Percentiles rank a stretch among this genome's conserved stretches.
phyloP scores from a whole-genome alignment of 768 basidiomycete species.

The Clavulina sp. region DNA sequence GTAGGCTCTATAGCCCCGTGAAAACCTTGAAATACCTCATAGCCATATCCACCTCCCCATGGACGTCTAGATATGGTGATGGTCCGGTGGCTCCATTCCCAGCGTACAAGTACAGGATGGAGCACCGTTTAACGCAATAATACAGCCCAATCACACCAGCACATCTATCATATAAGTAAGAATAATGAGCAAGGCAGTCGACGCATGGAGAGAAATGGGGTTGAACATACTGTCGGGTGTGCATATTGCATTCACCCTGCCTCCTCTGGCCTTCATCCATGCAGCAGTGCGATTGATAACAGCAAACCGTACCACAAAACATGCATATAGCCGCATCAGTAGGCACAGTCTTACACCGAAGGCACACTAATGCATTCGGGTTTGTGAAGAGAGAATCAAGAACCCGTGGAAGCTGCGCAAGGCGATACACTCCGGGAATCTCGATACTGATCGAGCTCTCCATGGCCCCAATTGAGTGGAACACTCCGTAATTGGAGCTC shows the following conservation, averaged over 20 bases:
- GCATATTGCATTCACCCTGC: slow-evolving; percentile 88
- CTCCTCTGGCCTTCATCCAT: slow-evolving; percentile 40
- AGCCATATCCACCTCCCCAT: slow-evolving; percentile 83
- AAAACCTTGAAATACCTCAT: slow-evolving; percentile 46
- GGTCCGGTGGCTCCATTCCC: slow-evolving; percentile 76
- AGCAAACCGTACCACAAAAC: slow-evolving; percentile 72
- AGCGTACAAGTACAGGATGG: slow-evolving; percentile 74
- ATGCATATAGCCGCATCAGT: slow-evolving; percentile 80
- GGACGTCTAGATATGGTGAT: slow-evolving; percentile 84
- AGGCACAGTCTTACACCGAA: slow-evolving; percentile 60
- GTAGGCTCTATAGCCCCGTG: neutral
- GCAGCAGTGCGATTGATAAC: slow-evolving; percentile 89
- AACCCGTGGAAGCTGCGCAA: slow-evolving; percentile 61
- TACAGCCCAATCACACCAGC: slow-evolving; percentile 79
- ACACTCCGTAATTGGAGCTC: slow-evolving; percentile 77
- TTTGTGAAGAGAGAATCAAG: slow-evolving; percentile 75
- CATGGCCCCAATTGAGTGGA: slow-evolving; percentile 58
- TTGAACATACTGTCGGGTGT: slow-evolving; percentile 70
- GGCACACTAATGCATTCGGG: slow-evolving; percentile 56
- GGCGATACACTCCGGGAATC: slow-evolving; percentile 65
- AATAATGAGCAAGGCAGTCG: neutral
- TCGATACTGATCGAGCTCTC: slow-evolving; percentile 49
- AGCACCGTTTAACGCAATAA: slow-evolving; percentile 82
- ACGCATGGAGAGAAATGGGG: neutral
- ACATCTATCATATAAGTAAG: slow-evolving; percentile 37